Evolutionary conservation across 768 basidiomycete genomes (phyloP).

Genomic region (Pholiota conissans): DNA sequence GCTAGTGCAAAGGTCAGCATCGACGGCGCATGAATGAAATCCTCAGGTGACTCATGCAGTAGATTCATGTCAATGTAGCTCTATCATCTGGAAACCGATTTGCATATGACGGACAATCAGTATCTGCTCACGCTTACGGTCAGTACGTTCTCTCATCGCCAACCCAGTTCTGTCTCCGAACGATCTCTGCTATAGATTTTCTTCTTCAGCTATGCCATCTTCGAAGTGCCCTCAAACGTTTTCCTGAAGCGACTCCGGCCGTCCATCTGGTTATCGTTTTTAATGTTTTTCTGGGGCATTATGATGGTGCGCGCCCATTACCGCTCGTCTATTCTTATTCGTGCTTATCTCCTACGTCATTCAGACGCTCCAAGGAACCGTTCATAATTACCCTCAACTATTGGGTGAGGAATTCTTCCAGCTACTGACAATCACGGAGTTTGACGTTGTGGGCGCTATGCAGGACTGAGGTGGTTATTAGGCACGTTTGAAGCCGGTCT

Average conservation of each 20-base stretch:
- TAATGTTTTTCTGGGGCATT: conserved; percentile 76
- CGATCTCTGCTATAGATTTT: conserved; percentile 31
- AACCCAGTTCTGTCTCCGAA: background rate
- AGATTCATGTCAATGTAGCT: conserved; percentile 47
- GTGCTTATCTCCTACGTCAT: background rate
- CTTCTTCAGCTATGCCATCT: conserved; percentile 68
- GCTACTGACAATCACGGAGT: background rate
- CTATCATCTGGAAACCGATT: conserved; percentile 57
- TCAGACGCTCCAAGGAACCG: conserved; percentile 72
- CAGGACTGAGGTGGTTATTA: conserved; percentile 71
- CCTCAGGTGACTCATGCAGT: background rate
- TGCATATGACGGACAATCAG: conserved; percentile 64
- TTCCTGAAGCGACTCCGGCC: conserved; percentile 74
- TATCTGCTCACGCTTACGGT: conserved; percentile 67
- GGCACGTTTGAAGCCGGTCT: conserved; percentile 75
- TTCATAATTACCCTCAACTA: conserved; percentile 67
- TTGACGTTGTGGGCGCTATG: background rate
- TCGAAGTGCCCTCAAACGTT: conserved; percentile 77
- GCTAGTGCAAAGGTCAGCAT: conserved; percentile 44
- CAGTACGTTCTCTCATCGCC: background rate
- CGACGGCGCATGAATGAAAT: background rate
- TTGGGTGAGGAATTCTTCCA: conserved; percentile 40
- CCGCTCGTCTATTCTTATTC: background rate
- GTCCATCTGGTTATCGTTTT: conserved; percentile 71
- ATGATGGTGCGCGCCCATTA: conserved; percentile 55